These are phyloP conservation scores for Leptographium radiaticola DNA, from an alignment of 2,329 filamentous ascomycete species.

Conservation along the genomic window DNA sequence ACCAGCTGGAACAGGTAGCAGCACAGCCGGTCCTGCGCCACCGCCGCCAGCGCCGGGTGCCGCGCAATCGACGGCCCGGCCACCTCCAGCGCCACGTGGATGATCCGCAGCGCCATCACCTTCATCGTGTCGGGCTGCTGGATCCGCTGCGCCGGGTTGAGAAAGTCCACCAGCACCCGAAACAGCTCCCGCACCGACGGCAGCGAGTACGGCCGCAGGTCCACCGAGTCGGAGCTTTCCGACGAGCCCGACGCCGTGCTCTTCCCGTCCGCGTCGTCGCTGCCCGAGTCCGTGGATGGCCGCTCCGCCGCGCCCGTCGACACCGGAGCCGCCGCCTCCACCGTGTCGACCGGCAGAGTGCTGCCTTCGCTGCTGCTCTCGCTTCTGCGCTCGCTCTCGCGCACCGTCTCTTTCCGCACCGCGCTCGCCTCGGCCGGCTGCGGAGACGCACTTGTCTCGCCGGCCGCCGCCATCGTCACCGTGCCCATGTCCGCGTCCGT, in stretches of 20 bases:
- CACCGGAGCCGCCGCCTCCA: slow-evolving; percentile 2
- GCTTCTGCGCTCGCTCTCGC: not conserved
- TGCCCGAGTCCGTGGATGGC: slow-evolving; percentile 3
- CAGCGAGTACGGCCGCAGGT: slow-evolving; percentile 79
- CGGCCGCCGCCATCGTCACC: slow-evolving; percentile 65
- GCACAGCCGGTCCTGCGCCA: slow-evolving; percentile 89
- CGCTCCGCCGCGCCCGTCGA: not conserved
- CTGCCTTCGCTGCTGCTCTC: not conserved
- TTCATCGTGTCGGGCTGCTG: slow-evolving; percentile 92
- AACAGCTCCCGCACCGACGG: slow-evolving; percentile 93
- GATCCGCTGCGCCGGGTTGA: slow-evolving; percentile 85
- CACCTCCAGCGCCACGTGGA: slow-evolving; percentile 93
- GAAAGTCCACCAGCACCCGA: slow-evolving; percentile 78
- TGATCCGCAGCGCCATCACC: slow-evolving; percentile 93
- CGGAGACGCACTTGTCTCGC: slow-evolving; percentile 1
- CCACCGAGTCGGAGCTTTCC: slow-evolving; percentile 29
- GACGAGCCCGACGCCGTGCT: slow-evolving; percentile 11
- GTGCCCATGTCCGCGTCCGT: slow-evolving; percentile 57
- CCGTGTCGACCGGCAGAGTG: not conserved
- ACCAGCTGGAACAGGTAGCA: slow-evolving; percentile 93
- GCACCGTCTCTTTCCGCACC: no score
- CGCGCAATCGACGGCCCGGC: slow-evolving; percentile 89
- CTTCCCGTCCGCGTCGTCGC: slow-evolving; percentile 8
- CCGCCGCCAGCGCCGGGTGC: slow-evolving; percentile 72
- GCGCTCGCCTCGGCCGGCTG: no score